Conservation (phyloP, 441 rosid species). For the Daphne laureola region DNA sequence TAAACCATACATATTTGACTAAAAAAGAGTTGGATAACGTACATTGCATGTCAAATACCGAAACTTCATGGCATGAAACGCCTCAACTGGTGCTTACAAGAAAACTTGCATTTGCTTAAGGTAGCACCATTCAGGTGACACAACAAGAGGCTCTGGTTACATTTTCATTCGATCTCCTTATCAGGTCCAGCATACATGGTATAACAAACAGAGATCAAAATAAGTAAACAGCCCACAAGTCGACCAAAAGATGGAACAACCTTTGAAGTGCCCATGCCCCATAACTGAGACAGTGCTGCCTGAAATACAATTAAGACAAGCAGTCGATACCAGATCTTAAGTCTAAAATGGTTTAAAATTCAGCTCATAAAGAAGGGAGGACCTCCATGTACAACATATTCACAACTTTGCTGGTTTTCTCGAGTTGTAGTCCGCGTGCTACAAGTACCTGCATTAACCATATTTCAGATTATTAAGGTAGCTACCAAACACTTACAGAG, state of each 20-base stretch:
- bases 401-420: slow-evolving; percentile 67
- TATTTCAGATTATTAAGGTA: too few relatives aligned
- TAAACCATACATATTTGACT: not conserved
- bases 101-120: not conserved
- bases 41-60: not conserved
- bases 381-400: slow-evolving; percentile 73
- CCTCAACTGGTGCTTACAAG: not conserved
- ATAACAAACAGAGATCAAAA: slow-evolving; percentile 51
- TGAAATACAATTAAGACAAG: slow-evolving; percentile 15
- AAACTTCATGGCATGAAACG: not conserved
- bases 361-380: slow-evolving; percentile 3
- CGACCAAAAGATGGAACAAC: slow-evolving; percentile 45
- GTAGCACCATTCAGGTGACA: not conserved
- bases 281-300: slow-evolving; percentile 57
- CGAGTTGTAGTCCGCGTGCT: slow-evolving; percentile 89
- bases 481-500: too few relatives aligned
- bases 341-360: not conserved
- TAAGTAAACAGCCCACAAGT: slow-evolving; percentile 61
- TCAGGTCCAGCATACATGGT: slow-evolving; percentile 65
- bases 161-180: slow-evolving; percentile 45
- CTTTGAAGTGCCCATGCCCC: slow-evolving; percentile 38
- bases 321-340: not conserved
- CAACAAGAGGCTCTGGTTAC: not conserved
- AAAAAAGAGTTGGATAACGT: not conserved
- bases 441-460: slow-evolving; percentile 43